These are phyloP conservation scores for Serendipita vermifera DNA, from an alignment of 768 basidiomycete genomes.

Conservation along the genomic window DNA sequence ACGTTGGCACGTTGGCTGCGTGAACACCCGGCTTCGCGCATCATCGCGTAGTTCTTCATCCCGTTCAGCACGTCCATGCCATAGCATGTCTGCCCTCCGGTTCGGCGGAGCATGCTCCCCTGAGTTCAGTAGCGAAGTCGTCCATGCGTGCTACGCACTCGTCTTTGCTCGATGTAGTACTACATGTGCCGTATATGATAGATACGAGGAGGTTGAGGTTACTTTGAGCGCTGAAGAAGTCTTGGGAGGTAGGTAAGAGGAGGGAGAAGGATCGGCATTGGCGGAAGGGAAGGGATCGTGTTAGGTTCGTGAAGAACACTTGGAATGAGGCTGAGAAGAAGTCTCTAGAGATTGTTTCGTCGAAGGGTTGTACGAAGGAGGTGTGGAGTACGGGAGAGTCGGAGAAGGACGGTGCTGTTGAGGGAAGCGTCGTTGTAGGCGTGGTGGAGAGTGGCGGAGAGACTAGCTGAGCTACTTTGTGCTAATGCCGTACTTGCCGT, in stretches of 20 bases:
- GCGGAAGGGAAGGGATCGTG: conserved; percentile 43
- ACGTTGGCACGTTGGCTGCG: conserved; percentile 41
- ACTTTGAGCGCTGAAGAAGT: conserved; percentile 42
- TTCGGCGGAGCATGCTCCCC: conserved; percentile 43
- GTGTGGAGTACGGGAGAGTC: conserved; percentile 43
- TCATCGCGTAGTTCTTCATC: conserved; percentile 47
- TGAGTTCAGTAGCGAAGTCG: conserved; percentile 41
- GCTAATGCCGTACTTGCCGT: conserved; percentile 18
- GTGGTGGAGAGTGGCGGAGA: too few relatives aligned
- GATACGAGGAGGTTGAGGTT: conserved; percentile 51
- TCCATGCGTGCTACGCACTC: conserved; percentile 58
- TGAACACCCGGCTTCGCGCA: conserved; percentile 50
- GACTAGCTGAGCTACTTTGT: conserved; percentile 17
- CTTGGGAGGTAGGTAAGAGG: conserved; percentile 40
- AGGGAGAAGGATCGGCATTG: conserved; percentile 66
- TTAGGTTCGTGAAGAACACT: conserved; percentile 67
- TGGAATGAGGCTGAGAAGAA: conserved; percentile 50
- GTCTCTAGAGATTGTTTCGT: conserved; percentile 47
- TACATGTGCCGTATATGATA: conserved; percentile 70
- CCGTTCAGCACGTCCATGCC: conserved; percentile 48
- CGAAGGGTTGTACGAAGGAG: conserved; percentile 69
- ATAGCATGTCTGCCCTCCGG: conserved; percentile 38
- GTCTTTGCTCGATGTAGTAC: conserved; percentile 35
- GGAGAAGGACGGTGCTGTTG: conserved; percentile 36
- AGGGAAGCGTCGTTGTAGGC: background rate